Evolutionary conservation across 2,329 filamentous ascomycete species (phyloP).

Genomic region (Boeremia exigua): DNA sequence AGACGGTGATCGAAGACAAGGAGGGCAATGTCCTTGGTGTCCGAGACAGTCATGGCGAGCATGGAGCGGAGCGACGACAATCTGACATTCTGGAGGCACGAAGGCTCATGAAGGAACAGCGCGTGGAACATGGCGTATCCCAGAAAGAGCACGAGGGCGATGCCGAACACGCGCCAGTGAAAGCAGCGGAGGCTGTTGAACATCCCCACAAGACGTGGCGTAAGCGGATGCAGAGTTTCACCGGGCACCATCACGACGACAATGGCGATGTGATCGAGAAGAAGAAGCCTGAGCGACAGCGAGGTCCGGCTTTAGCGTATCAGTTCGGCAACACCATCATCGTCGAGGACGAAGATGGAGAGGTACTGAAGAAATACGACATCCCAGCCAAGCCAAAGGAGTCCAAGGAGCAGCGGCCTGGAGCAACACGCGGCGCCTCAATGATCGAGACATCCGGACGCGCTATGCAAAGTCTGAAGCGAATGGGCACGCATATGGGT

Average conservation of each 20-base stretch:
- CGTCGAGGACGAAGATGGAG: constrained; percentile 84
- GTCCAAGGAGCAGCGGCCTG: constrained; percentile 34
- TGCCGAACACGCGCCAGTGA: constrained; percentile 39
- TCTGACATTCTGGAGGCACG: constrained; percentile 63
- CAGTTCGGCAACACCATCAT: constrained; percentile 90
- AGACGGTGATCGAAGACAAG: constrained; percentile 82
- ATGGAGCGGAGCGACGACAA: constrained; percentile 65
- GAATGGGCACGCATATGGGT: constrained; percentile 63
- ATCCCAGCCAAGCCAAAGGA: constrained; percentile 62
- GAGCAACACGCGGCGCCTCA: constrained; percentile 35
- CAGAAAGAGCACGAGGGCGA: constrained; percentile 57
- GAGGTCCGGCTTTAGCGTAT: constrained; percentile 80
- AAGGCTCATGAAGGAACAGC: constrained; percentile 61
- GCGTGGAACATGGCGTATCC: constrained; percentile 51
- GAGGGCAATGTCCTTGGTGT: constrained; percentile 85
- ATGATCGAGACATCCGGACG: constrained; percentile 43
- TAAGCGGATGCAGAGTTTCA: constrained; percentile 56
- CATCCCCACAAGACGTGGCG: constrained; percentile 51
- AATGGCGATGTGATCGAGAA: constrained; percentile 46
- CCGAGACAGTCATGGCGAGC: constrained; percentile 54
- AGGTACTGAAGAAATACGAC: constrained; percentile 85
- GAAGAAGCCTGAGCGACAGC: constrained; percentile 49
- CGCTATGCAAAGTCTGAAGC: constrained; percentile 54
- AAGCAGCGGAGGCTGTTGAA: constrained; percentile 47
- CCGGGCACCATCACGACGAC: constrained; percentile 50